Percentiles rank a stretch among this genome's conserved stretches.
Conservation (phyloP, 768 basidiomycete species). For the Pleurotus cornucopiae region DNA sequence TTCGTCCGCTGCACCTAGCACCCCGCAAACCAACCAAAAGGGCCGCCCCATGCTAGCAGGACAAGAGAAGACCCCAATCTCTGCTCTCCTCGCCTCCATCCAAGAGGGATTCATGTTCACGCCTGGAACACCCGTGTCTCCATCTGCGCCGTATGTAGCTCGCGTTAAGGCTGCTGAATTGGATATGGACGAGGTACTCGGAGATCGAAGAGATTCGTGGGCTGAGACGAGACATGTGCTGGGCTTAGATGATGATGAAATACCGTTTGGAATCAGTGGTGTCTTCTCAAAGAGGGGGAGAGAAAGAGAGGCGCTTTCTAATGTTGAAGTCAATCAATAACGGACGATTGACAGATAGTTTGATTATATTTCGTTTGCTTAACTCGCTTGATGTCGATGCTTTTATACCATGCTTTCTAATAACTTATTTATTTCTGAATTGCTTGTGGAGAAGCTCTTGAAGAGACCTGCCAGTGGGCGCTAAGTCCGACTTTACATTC, state of each 20-base stretch:
- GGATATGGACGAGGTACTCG: not conserved
- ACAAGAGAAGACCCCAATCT: conserved; percentile 55
- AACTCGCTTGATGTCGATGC: too few species aligned
- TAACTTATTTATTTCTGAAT: too few species aligned
- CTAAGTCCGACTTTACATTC: too few species aligned
- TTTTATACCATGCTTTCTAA: too few species aligned
- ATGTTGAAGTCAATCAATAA: conserved; percentile 5
- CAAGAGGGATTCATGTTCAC: conserved; percentile 67
- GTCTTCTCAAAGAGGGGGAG: conserved; percentile 3
- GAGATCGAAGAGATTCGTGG: conserved; percentile 5
- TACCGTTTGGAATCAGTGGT: conserved; percentile 5
- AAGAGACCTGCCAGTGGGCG: too few species aligned
- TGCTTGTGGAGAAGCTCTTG: too few species aligned
- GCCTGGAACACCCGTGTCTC: conserved; percentile 58
- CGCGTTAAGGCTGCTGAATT: conserved; percentile 1
- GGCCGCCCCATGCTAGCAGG: not conserved
- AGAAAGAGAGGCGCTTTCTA: conserved; percentile 1
- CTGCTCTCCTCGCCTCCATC: conserved; percentile 57
- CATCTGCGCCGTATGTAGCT: conserved; percentile 40
- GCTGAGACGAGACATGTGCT: conserved; percentile 6
- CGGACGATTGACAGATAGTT: not conserved
- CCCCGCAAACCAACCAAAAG: not conserved
- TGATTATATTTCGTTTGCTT: not conserved
- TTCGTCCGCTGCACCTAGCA: not conserved
- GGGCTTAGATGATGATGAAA: not conserved